Percentiles rank a stretch among this genome's conserved stretches.
phyloP scores from a whole-genome alignment of 306 rosid species.

The Betula pendula region DNA sequence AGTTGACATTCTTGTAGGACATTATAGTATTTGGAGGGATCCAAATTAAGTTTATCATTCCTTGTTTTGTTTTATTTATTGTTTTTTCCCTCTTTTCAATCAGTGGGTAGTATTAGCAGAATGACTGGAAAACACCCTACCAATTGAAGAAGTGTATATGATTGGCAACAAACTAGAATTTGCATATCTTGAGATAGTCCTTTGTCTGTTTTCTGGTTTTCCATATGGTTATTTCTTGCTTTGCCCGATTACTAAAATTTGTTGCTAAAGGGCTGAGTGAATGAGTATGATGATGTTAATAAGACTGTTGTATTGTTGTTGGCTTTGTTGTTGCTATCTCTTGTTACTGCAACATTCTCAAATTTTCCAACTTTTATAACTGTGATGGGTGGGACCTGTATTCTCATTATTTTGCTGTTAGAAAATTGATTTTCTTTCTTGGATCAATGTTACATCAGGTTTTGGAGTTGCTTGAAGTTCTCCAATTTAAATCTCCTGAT shows the following conservation, averaged over 20 bases:
- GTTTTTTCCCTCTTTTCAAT: not conserved
- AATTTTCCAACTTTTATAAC: not conserved
- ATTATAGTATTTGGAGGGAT: not conserved
- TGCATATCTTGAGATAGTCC: not conserved
- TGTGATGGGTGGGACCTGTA: not conserved
- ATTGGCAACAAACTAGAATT: not conserved
- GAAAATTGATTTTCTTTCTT: constrained; percentile 14
- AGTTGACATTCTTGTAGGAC: not conserved
- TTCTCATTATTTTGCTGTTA: constrained; percentile 3
- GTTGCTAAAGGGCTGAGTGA: not conserved
- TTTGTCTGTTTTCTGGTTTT: not conserved
- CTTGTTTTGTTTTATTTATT: not conserved
- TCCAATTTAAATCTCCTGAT: constrained; percentile 90
- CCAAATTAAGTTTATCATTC: not conserved
- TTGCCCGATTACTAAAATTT: not conserved
- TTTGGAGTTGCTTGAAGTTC: constrained; percentile 87
- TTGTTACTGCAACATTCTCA: not conserved
- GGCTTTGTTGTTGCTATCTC: not conserved
- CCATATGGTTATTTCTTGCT: not conserved
- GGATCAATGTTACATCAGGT: constrained; percentile 51
- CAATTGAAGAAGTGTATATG: not conserved
- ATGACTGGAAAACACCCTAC: not conserved
- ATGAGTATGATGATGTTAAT: not conserved
- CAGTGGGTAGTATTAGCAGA: not conserved
- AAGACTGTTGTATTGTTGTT: not conserved